A percentile compares a stretch with the other conserved stretches of the same genome.
phyloP scores from a whole-genome alignment of 2,329 filamentous ascomycete species.

The Aspergillus jensenii region DNA sequence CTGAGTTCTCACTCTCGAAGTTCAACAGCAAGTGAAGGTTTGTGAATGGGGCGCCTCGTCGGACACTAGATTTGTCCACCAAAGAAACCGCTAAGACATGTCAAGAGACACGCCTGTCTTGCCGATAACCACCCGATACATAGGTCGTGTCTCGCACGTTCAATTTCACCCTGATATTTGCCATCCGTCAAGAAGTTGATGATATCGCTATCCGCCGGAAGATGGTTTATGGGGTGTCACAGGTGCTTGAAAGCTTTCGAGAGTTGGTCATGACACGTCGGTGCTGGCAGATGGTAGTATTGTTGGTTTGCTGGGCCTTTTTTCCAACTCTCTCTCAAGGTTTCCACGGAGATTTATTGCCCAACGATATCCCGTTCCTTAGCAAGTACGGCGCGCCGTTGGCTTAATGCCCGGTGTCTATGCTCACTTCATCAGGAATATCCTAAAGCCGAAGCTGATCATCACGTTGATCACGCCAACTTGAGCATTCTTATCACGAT shows the following conservation, averaged over 20 bases:
- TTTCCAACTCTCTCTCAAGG: neutral
- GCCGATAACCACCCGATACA: too few species aligned
- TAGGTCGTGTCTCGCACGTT: too few species aligned
- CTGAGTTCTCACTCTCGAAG: neutral
- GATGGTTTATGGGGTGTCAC: neutral
- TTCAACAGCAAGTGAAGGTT: neutral
- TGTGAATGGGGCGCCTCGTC: neutral
- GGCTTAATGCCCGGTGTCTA: neutral
- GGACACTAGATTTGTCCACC: neutral
- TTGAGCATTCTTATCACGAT: neutral
- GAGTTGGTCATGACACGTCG: neutral
- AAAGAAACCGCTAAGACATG: neutral
- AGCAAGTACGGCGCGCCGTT: neutral
- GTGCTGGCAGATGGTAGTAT: neutral
- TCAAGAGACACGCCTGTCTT: too few species aligned
- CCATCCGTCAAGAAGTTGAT: too few species aligned
- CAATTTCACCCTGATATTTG: too few species aligned
- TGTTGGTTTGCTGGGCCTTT: neutral
- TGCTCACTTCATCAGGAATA: neutral
- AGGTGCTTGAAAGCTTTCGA: neutral
- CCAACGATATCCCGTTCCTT: neutral
- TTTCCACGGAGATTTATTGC: neutral
- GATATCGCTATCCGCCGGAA: neutral
- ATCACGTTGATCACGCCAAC: neutral
- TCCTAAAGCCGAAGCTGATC: neutral